Percentiles rank a stretch among this genome's conserved stretches.
phyloP scores from a whole-genome alignment of 2,329 filamentous ascomycete genomes.

The Ilyonectria sp. region DNA sequence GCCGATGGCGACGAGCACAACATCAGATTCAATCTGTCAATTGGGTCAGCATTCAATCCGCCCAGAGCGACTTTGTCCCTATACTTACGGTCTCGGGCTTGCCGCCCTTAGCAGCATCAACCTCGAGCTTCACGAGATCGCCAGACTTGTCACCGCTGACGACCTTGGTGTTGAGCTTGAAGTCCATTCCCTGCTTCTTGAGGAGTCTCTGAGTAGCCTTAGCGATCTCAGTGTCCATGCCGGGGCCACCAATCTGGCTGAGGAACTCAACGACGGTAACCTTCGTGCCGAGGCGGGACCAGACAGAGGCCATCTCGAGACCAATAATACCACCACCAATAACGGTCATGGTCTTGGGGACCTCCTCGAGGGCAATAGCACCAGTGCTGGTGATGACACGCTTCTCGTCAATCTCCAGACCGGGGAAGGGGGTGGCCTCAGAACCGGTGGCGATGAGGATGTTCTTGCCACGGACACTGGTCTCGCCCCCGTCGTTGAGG shows the following conservation, averaged over 20 bases:
- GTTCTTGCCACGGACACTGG: slow-evolving; percentile 91
- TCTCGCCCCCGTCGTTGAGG: slow-evolving; percentile 92
- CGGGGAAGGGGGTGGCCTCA: slow-evolving; percentile 96
- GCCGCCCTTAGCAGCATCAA: slow-evolving; percentile 96
- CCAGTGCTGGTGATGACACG: slow-evolving; percentile 97
- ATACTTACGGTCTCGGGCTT: slow-evolving; percentile 87
- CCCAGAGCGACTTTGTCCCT: not conserved
- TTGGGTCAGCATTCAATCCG: slow-evolving; percentile 40
- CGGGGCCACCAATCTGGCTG: slow-evolving; percentile 94
- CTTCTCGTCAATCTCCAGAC: slow-evolving; percentile 96
- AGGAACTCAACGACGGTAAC: slow-evolving; percentile 99
- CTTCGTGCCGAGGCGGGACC: slow-evolving; percentile 93
- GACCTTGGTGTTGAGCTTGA: slow-evolving; percentile 98
- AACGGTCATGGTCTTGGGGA: slow-evolving; percentile 96
- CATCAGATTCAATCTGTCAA: slow-evolving; percentile 88
- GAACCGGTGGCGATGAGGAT: slow-evolving; percentile 97
- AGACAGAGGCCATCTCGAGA: slow-evolving; percentile 98
- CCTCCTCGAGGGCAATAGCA: slow-evolving; percentile 88
- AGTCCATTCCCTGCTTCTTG: slow-evolving; percentile 96
- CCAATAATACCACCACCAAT: slow-evolving; percentile 99
- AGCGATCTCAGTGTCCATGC: slow-evolving; percentile 95
- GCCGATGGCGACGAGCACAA: slow-evolving; percentile 96
- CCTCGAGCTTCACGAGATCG: slow-evolving; percentile 83
- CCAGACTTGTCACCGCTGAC: slow-evolving; percentile 85
- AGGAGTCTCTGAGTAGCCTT: slow-evolving; percentile 95